Base-by-base conservation (phyloP, 176 grass and related monocot genomes). In the Oryza meridionalis region DNA sequence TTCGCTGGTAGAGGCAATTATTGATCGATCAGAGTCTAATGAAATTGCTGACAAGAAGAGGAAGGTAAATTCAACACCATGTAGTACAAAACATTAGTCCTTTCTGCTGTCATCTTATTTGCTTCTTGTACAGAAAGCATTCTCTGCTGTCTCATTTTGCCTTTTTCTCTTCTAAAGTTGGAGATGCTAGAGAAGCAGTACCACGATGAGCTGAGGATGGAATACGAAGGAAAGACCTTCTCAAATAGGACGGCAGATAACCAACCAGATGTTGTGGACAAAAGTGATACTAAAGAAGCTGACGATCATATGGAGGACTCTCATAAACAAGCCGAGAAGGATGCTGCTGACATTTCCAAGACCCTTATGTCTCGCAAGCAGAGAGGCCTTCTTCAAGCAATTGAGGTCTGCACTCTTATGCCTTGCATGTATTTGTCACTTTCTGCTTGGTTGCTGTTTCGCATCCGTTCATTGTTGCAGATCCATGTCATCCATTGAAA, bases 141-240 rank as follows among this genome's bases (percentile, higher is more conserved):
- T 75, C 32, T 49, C 62, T 33, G 32, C 67, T 66, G 46, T 33
- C 53, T 6, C 61, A 62, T 21, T 83, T 33, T 62, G 33, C 84
- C 8, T 13, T 73, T 70, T 77, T 81, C 4, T 93, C 24, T 86
- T 82, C 16, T 11, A 33, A 85, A 99, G 96, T 79, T 99, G 85
- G 82, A 78, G 35, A 90, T 89, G 69, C 81, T 89, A 42, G 89
- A 99, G 88, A 94, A 99, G 74, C 91, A 99, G 79, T 94, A 94
- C 43, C 93, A 96, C 40, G 93, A 99, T 47, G 93, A 99, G 69
- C 86, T 99, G 84, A 99, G 94, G 78, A 88, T 87, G 88, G 96
- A 99, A 88, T 77, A 79, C 46, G 84, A 90, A 43, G 93, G 91
- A 22, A 55, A 59, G 51, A 84, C 88, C 43, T 94, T 88, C 73